Base-by-base conservation (phyloP, 352 stramenopile genomes). In the Pythium scleroteichum region DNA sequence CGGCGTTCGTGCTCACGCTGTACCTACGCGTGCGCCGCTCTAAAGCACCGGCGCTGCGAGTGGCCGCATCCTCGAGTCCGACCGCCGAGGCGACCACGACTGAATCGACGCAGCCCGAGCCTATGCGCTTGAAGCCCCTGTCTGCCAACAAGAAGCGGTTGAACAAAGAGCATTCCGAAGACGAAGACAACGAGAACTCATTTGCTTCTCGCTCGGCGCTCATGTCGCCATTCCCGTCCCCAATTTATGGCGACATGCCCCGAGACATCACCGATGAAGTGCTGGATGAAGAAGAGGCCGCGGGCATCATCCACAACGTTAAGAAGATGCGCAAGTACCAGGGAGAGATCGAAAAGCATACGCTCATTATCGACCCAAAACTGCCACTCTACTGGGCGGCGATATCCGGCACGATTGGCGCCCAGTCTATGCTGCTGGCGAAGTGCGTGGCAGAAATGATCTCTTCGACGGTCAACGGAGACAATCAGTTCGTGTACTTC, bases 391-490 rank as follows among this genome's bases (percentile, higher is more conserved):
- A 96, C 68, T 96, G 82, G 82, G 87, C 87, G 4, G 82, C 82
- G 16, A 92, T 94, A 64, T 94, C 87, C 1, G 87, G 87, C 19
- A 94, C 81, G 3, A 78, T 94, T 46, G 87, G 87, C 19, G 87
- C 82, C 8, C 83, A 91, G 67, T 93, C 83, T 39, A 82, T 96
- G 66, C 66, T 94, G 59, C 59, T 95, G 17, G 87, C 82, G 50
- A 94, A 94, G 69, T 95, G 85, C 66, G 82, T 92, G 20, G 84
- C 82, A 16, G 83, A 94, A 56, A 85, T 95, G 53, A 90, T 95
- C 50, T 90, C 82, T 53, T 92, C 81, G 33, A 82, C 80, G 1
- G 57, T 95, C n/a, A 73, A 71, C 10, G 87, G 87, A 35, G 79
- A 93, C 65, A 95, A 95, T 71, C 87, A 95, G 70, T 94, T 95